Base-by-base conservation (phyloP, 1,284 basidiomycete genomes). In the Chiua sp. region DNA sequence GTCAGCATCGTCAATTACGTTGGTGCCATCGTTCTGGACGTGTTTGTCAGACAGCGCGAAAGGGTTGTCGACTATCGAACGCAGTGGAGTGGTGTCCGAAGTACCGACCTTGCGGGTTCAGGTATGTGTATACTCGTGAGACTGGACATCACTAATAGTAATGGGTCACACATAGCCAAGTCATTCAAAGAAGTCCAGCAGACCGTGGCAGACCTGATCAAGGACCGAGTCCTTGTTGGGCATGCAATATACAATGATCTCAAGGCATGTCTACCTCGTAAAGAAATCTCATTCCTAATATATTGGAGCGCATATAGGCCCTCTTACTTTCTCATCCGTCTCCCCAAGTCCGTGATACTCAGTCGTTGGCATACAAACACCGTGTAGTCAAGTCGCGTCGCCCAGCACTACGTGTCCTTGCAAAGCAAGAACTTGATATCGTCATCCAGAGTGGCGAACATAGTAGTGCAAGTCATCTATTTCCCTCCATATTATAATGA, bases 191-290 rank as follows among this genome's bases (percentile, higher is more conserved):
- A 92, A 53, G 86, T 98, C 1, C 95, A 98, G 72, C 84, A 88
- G 67, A 76, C 84, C 59, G 95, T 98, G 0, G 87, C 94, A 0
- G 87, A 86, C 32, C 68, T 98, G 18, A 75, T 98, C 22, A 87
- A 93, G 63, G 94, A 90, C 57, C 83, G 90, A 51, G 87, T 98
- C 42, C 75, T 99, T n/a, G 84, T 99, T 8, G 98, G 97, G 1
- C 97, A 99, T 73, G 96, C 97, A 0, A 82, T 99, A 10, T 84
- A 91, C 67, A 96, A 99, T 68, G 97, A 99, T 77, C 80, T 98
- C 26, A 92, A 94, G 79, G 93, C 90, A 60, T 51, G 80, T 65
- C 54, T 42, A 23, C 48, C 23, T n/a, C 1, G 33, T 30, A 56
- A 32, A 54, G 15, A 47, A 3, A 16, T 2, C 32, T 26, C 8